A percentile compares a stretch with the other conserved stretches of the same genome.
These are phyloP conservation scores for Leptographium procerum DNA, from an alignment of 2,329 filamentous ascomycete species.

Conservation along the genomic window DNA sequence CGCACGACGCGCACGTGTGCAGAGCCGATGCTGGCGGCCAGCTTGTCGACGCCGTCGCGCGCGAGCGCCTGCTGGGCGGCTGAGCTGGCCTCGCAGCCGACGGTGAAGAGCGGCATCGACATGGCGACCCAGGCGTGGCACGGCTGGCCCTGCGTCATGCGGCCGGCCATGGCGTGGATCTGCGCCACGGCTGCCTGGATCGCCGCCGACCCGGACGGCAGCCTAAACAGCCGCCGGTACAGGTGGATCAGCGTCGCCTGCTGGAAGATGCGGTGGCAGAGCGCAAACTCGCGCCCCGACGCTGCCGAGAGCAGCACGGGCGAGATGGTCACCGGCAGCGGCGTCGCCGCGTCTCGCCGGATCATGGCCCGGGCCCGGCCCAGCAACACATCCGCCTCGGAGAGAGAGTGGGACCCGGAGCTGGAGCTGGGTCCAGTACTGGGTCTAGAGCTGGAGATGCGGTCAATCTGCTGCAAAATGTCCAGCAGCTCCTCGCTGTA, in stretches of 20 bases:
- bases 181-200: slow-evolving; percentile 5
- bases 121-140: slow-evolving; percentile 8
- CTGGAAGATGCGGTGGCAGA: slow-evolving; percentile 9
- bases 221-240: slow-evolving; percentile 8
- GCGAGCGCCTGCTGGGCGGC: slow-evolving; percentile 7
- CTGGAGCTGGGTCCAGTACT: too few relatives aligned
- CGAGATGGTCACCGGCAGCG: neutral
- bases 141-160: slow-evolving; percentile 7
- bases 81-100: slow-evolving; percentile 6
- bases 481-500: slow-evolving; percentile 7
- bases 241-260: slow-evolving; percentile 10
- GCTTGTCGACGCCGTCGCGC: neutral
- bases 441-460: neutral
- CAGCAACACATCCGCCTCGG: neutral
- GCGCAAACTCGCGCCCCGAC: slow-evolving; percentile 1
- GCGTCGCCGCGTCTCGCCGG: neutral
- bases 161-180: slow-evolving; percentile 3
- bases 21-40: neutral
- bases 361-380: neutral
- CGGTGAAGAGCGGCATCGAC: slow-evolving; percentile 8
- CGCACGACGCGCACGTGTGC: neutral
- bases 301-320: neutral
- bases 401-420: too few relatives aligned
- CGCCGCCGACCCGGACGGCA: slow-evolving; percentile 4
- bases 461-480: slow-evolving; percentile 7